Base-by-base conservation (phyloP, 1,284 basidiomycete genomes). In the Tranzscheliella williamsii region DNA sequence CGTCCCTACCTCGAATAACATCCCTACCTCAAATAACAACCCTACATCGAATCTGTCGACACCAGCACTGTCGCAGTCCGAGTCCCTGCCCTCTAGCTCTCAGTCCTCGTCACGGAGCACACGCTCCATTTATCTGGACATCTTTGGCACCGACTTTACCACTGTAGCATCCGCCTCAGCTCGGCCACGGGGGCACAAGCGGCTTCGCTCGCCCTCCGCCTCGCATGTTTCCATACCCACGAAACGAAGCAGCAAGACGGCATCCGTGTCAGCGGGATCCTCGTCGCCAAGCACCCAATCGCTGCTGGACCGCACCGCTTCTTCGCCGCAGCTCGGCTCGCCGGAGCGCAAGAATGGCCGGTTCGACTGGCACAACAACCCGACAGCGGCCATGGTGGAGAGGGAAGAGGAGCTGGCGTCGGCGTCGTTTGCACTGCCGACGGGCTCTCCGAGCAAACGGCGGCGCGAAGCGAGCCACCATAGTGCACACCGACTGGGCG, bases 351-450 rank as follows among this genome's bases (percentile, higher is more conserved):
- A 49, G 21, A 58, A 64, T 6, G 61, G 61, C 7, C 32, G 26
- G 11, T 58, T 58, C 23, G 61, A 64, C 24, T 64, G 61, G 61
- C 58, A 62, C 42, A 66, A 66, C 49, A 63, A 66, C 26, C 63
- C 63, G 1, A 57, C 61, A 0, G 42, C 55, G 3, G 61, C 47
- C n/a, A 64, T 58, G 61, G 49, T 57, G 6, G 54, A 49, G 15
- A 30, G 44, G 22, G 50, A 63, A 20, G 31, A 44, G 5, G 41
- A 53, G 40, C 53, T 57, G 2, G 53, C 53, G 5, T 32, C 58
- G 0, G 35, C 38, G 13, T 6, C 36, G 0, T 63, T 63, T 16
- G 60, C 45, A 17, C 21, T 63, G 12, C 60, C 54, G 8, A 45
- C 51, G n/a, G 48, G 42, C 2, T 50, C 46, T 9, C 60, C 53